Conservation (phyloP, 331 rosid genomes). For the Dryas integrifolia region DNA sequence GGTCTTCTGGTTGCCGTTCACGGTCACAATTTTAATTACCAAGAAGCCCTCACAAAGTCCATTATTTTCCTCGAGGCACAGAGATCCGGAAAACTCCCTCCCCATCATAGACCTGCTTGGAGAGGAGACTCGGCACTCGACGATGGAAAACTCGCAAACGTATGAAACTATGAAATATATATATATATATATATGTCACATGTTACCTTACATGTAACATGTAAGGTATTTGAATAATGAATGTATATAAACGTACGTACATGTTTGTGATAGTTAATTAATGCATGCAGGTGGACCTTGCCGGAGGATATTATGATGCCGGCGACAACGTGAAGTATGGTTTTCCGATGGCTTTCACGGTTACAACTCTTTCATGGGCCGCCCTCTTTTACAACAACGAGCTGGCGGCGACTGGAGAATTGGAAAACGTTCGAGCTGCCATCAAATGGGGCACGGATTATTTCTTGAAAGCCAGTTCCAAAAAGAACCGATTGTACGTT, state of each 20-base stretch:
- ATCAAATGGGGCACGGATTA: conserved; percentile 91
- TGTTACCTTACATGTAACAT: not conserved
- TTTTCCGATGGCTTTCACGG: conserved; percentile 89
- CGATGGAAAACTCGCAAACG: conserved; percentile 66
- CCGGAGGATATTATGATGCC: conserved; percentile 92
- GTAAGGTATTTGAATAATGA: too few species aligned
- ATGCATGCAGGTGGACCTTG: conserved; percentile 57
- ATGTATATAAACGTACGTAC: too few species aligned
- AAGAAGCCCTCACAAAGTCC: conserved; percentile 82
- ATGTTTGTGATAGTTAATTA: not conserved
- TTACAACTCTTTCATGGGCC: conserved; percentile 80
- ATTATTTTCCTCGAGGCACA: conserved; percentile 82
- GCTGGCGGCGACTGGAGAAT: conserved; percentile 51
- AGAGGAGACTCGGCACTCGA: conserved; percentile 85
- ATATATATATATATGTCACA: not conserved
- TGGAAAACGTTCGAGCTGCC: conserved; percentile 48
- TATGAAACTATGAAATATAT: not conserved
- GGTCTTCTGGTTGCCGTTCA: conserved; percentile 33
- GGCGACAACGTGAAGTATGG: conserved; percentile 96
- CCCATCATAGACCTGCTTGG: conserved; percentile 63
- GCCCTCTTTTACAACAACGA: conserved; percentile 53
- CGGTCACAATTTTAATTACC: conserved; percentile 46
- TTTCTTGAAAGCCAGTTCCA: conserved; percentile 54
- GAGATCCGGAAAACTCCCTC: conserved; percentile 87
- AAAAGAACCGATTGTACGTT: conserved; percentile 48